Percentiles rank a stretch among this genome's conserved stretches.
phyloP scores from a whole-genome alignment of 129 eudicot species.

The Flaveria brownii region DNA sequence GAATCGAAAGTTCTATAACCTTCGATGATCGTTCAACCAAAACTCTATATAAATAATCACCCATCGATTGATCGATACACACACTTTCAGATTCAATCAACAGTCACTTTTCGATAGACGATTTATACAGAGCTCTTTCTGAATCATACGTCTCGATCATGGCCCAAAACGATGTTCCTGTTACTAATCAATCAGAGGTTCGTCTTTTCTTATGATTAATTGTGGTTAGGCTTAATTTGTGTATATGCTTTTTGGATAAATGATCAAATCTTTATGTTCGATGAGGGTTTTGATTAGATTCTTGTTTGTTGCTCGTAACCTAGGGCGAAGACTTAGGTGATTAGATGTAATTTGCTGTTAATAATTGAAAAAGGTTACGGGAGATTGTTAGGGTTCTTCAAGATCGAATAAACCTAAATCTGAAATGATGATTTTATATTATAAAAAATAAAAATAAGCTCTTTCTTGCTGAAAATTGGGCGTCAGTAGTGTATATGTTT shows the following conservation, averaged over 20 bases:
- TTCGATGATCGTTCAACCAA: background rate
- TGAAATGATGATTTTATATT: background rate
- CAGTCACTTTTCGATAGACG: background rate
- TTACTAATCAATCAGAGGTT: conserved; percentile 26
- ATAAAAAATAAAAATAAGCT: background rate
- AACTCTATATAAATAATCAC: background rate
- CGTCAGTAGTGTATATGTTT: background rate
- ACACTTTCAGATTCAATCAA: background rate
- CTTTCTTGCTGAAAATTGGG: background rate
- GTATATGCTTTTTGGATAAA: background rate
- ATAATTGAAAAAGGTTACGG: background rate
- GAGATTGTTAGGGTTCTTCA: background rate
- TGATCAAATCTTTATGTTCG: no score
- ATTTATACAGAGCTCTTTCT: background rate
- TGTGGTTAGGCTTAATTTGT: background rate
- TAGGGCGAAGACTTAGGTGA: background rate
- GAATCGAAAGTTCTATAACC: background rate
- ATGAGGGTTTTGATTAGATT: background rate
- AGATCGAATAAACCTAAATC: background rate
- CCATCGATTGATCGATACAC: background rate
- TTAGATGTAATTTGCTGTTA: background rate
- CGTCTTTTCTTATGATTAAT: background rate
- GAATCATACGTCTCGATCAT: conserved; percentile 13
- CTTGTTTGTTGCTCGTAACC: background rate
- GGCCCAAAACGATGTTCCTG: conserved; percentile 28